Conservation (phyloP, 2,329 filamentous ascomycete species). For the Westerdykella sp. region DNA sequence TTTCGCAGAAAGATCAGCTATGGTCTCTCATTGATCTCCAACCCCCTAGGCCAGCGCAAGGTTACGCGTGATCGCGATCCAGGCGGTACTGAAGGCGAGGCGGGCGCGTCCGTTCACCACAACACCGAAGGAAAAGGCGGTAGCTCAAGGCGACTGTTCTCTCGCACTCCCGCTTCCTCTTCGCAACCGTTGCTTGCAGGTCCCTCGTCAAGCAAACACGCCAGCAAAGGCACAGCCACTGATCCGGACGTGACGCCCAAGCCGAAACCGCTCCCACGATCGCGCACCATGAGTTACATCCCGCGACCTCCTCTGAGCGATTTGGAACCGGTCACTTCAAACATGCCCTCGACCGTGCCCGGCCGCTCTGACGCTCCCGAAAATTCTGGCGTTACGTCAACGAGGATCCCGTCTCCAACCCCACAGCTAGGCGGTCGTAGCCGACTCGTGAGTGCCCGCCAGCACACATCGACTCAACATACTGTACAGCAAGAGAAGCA, state of each 20-base stretch:
- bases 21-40: conserved; percentile 28
- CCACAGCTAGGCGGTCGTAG: conserved; percentile 10
- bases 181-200: background rate
- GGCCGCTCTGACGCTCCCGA: background rate
- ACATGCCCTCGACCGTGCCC: conserved; percentile 2
- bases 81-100: background rate
- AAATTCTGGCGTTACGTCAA: conserved; percentile 3
- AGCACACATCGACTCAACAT: conserved; percentile 11
- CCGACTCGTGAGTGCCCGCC: conserved; percentile 24
- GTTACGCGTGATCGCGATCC: conserved; percentile 12
- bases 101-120: background rate
- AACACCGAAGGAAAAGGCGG: background rate
- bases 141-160: conserved; percentile 8
- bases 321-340: conserved; percentile 4
- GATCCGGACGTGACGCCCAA: conserved; percentile 14
- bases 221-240: background rate
- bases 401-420: conserved; percentile 28
- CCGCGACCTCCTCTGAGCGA: conserved; percentile 18
- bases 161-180: conserved; percentile 5
- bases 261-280: conserved; percentile 17
- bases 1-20: conserved; percentile 32
- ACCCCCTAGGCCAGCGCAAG: conserved; percentile 27
- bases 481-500: conserved; percentile 15
- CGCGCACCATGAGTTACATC: conserved; percentile 30
- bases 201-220: background rate